These are phyloP conservation scores for Aphanocladium album DNA, from an alignment of 2,329 filamentous ascomycete species.

Conservation along the genomic window DNA sequence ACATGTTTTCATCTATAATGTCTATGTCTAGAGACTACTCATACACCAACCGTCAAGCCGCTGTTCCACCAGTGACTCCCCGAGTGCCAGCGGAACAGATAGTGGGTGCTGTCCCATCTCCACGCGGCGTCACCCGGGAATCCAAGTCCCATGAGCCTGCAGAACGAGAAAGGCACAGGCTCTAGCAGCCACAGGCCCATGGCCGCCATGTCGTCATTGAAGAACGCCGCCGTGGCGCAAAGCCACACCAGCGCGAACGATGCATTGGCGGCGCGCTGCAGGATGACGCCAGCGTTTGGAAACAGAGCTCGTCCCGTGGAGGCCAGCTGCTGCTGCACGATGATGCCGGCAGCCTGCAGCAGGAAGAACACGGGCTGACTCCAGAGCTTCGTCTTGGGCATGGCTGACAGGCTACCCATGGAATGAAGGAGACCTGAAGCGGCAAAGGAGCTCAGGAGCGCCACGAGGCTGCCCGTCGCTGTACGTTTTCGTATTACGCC, in stretches of 20 bases:
- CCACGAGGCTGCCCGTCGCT: conserved; percentile 19
- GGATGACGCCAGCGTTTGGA: conserved; percentile 35
- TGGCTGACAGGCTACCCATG: conserved; percentile 61
- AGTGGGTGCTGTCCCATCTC: conserved; percentile 55
- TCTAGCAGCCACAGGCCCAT: conserved; percentile 77
- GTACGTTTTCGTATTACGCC: conserved; percentile 35
- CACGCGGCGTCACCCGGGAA: conserved; percentile 57
- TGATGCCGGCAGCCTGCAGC: conserved; percentile 61
- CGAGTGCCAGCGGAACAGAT: conserved; percentile 48
- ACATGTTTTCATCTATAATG: too few species aligned
- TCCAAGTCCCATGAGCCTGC: conserved; percentile 64
- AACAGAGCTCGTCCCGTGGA: conserved; percentile 29
- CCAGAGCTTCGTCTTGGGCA: conserved; percentile 49
- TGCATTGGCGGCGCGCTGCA: conserved; percentile 54
- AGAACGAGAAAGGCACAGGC: conserved; percentile 68
- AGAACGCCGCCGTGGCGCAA: conserved; percentile 54
- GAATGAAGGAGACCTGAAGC: conserved; percentile 67
- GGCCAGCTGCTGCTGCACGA: conserved; percentile 47
- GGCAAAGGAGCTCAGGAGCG: conserved; percentile 45
- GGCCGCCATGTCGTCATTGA: conserved; percentile 72
- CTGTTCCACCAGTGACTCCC: conserved; percentile 59
- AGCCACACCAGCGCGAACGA: conserved; percentile 63
- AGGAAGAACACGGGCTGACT: conserved; percentile 65
- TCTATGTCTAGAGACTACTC: not conserved
- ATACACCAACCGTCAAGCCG: conserved; percentile 26